phyloP scores from a whole-genome alignment of 2,329 filamentous ascomycete genomes.

The Whalleya microplaca region DNA sequence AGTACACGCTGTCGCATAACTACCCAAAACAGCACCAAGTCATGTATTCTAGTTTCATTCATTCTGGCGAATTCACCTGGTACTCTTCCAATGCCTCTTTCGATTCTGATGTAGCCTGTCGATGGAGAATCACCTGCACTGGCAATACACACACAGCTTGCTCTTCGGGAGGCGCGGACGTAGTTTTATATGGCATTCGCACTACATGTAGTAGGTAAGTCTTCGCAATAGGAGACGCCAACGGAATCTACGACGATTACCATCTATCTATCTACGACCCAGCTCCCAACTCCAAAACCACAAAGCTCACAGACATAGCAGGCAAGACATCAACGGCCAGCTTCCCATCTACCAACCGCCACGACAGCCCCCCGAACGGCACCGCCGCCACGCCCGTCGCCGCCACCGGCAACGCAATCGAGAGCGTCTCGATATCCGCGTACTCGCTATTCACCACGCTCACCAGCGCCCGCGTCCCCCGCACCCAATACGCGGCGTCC shows the following conservation, averaged over 20 bases:
- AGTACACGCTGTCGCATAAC: too few relatives aligned
- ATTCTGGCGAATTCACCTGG: too few relatives aligned
- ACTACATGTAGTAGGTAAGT: too few relatives aligned
- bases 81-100: too few relatives aligned
- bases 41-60: too few relatives aligned
- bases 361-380: slow-evolving; percentile 31
- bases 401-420: slow-evolving; percentile 21
- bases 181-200: too few relatives aligned
- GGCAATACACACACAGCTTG: too few relatives aligned
- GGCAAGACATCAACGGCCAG: slow-evolving; percentile 34
- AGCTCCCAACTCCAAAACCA: slow-evolving; percentile 34
- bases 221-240: too few relatives aligned
- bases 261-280: neutral
- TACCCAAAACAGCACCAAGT: too few relatives aligned
- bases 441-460: slow-evolving; percentile 42
- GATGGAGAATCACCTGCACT: too few relatives aligned
- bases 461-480: slow-evolving; percentile 37
- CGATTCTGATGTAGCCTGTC: too few relatives aligned
- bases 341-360: slow-evolving; percentile 26
- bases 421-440: slow-evolving; percentile 22
- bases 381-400: slow-evolving; percentile 25
- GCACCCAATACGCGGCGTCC: slow-evolving; percentile 44
- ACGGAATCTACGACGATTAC: neutral
- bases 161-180: too few relatives aligned
- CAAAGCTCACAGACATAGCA: slow-evolving; percentile 39